phyloP scores from a whole-genome alignment of 2,329 filamentous ascomycete genomes.

The Pseudogymnoascus sp. region DNA sequence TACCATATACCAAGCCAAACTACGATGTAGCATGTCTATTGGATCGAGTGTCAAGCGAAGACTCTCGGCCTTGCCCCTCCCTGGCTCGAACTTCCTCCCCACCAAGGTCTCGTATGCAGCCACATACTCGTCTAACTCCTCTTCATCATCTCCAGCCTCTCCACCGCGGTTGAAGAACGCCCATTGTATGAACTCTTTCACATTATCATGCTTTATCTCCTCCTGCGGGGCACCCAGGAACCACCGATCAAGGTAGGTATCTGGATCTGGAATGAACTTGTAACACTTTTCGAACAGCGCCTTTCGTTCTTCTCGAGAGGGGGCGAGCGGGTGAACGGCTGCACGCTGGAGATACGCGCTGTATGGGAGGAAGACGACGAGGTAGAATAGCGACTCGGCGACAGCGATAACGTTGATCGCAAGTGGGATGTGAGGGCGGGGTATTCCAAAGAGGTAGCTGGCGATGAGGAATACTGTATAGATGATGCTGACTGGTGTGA shows the following conservation, averaged over 20 bases:
- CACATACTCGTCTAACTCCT: conserved; percentile 52
- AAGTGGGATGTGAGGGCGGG: conserved; percentile 19
- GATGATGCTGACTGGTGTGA: conserved; percentile 43
- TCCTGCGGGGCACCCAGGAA: conserved; percentile 46
- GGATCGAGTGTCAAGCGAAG: conserved; percentile 52
- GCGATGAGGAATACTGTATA: conserved; percentile 34
- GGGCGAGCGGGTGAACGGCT: conserved; percentile 42
- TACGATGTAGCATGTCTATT: conserved; percentile 50
- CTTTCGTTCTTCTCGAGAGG: conserved; percentile 39
- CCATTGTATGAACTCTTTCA: conserved; percentile 57
- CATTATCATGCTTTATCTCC: conserved; percentile 52
- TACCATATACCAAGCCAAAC: conserved; percentile 52
- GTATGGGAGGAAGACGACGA: conserved; percentile 47
- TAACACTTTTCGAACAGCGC: conserved; percentile 46
- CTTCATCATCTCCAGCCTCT: conserved; percentile 38
- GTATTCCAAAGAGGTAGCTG: conserved; percentile 28
- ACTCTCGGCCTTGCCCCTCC: conserved; percentile 45
- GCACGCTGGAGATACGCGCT: conserved; percentile 44
- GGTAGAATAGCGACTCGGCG: conserved; percentile 49
- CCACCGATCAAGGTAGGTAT: conserved; percentile 50
- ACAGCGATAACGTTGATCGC: conserved; percentile 36
- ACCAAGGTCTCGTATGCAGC: conserved; percentile 44
- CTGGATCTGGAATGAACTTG: conserved; percentile 45
- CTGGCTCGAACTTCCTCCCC: conserved; percentile 42
- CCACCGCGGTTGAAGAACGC: conserved; percentile 47